Base-by-base conservation (phyloP, 257 asterid species). In the Petunia axillaris region DNA sequence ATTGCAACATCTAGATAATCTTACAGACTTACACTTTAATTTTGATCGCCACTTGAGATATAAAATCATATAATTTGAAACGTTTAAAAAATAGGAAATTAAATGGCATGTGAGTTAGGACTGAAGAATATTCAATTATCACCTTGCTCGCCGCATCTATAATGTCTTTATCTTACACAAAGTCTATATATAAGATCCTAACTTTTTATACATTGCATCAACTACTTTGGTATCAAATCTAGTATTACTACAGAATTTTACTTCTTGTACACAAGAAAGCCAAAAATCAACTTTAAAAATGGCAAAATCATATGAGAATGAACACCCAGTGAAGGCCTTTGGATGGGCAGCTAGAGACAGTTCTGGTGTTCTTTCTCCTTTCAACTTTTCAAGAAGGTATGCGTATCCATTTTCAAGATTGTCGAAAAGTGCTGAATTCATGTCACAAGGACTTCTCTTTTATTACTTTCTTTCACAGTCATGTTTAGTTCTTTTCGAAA, bases 351-450 rank as follows among this genome's bases (percentile, higher is more conserved):
- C 91, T n/a, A 87, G 81, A 68, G 94, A 89, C 77, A 9, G 85
- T 10, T 91, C 93, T 76, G 95, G 95, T 0, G 52, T 79, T 58
- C 80, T 89, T 43, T 86, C 91, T 50, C 93, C 95, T 14, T 86
- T 89, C 86, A 82, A 86, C 0, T 87, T 91, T 87, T 89, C 93
- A 36, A 82, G 93, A 82, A 89, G 94, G 94, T 88, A n/a, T 58
- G 35, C 62, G 25, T 25, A 25, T 25, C 25, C 25, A 25, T 25
- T 25, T 25, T 25, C 25, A 25, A 25, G 25, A 25, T 25, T 25
- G 25, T 25, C 25, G 25, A 25, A 25, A 25, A 25, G 25, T 25
- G 25, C 35, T 8, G 3, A 1, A 60, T 16, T 25, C 4, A 5
- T 8, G 2, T 60, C 5, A 6, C 16, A 60, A 60, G 7, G 1